phyloP scores from a whole-genome alignment of 2,329 filamentous ascomycete genomes.

The Emmonsia crescens region DNA sequence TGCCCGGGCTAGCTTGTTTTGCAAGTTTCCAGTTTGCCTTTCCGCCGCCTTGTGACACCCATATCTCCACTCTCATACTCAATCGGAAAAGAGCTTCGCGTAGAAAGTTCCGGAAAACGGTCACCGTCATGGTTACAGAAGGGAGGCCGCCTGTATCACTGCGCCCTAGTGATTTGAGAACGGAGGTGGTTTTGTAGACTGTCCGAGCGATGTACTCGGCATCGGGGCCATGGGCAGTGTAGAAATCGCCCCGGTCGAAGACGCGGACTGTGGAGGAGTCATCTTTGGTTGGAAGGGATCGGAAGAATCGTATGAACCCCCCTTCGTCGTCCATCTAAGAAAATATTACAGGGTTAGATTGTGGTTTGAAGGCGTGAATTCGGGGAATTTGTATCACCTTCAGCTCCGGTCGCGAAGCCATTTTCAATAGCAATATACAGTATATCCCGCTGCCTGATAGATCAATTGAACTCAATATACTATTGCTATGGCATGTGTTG shows the following conservation, averaged over 20 bases:
- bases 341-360: constrained; percentile 7
- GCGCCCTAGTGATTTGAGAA: constrained; percentile 78
- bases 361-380: background rate
- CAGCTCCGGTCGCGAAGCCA: constrained; percentile 62
- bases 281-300: constrained; percentile 61
- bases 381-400: constrained; percentile 41
- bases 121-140: constrained; percentile 90
- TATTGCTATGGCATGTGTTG: background rate
- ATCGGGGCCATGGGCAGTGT: constrained; percentile 52
- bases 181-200: constrained; percentile 97
- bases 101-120: constrained; percentile 90
- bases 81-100: constrained; percentile 87
- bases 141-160: constrained; percentile 74
- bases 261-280: constrained; percentile 62
- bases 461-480: too few species aligned
- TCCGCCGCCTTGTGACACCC: constrained; percentile 61
- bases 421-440: constrained; percentile 28
- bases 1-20: constrained; percentile 91
- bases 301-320: constrained; percentile 95
- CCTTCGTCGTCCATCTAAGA: constrained; percentile 83
- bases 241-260: constrained; percentile 90
- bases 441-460: background rate
- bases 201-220: constrained; percentile 43
- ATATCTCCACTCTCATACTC: constrained; percentile 85
- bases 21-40: constrained; percentile 79